These are phyloP conservation scores for Geum urbanum DNA, from an alignment of 306 rosid genomes.

Conservation along the genomic window DNA sequence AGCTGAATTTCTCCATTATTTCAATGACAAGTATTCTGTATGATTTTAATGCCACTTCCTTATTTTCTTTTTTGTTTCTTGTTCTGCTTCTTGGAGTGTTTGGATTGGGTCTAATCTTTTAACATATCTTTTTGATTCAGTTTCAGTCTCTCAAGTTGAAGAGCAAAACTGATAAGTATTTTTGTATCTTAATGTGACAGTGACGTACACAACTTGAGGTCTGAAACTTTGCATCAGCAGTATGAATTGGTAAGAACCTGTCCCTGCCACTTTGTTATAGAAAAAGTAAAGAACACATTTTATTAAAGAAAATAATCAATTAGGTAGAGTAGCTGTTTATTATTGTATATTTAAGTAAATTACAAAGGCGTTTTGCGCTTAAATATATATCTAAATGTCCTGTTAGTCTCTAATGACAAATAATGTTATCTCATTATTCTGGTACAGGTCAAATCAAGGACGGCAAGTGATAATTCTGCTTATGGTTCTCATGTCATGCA, in stretches of 20 bases:
- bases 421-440: slow-evolving; percentile 6
- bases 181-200: slow-evolving; percentile 45
- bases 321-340: slow-evolving; percentile 1
- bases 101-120: background rate
- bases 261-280: slow-evolving; percentile 10
- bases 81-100: background rate
- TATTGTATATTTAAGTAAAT: background rate
- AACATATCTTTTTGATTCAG: background rate
- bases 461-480: slow-evolving; percentile 45
- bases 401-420: slow-evolving; percentile 2
- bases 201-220: slow-evolving; percentile 68
- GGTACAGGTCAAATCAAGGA: slow-evolving; percentile 76
- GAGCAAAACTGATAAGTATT: background rate
- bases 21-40: background rate
- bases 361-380: background rate
- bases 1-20: background rate
- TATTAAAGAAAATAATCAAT: background rate
- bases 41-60: background rate
- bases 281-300: background rate
- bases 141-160: background rate
- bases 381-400: background rate
- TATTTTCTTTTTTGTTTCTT: background rate
- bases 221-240: slow-evolving; percentile 81
- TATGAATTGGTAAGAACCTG: slow-evolving; percentile 66
- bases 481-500: slow-evolving; percentile 96